These are phyloP conservation scores for Spathaspora arborariae DNA, from an alignment of 805 yeast genomes.

Conservation along the genomic window DNA sequence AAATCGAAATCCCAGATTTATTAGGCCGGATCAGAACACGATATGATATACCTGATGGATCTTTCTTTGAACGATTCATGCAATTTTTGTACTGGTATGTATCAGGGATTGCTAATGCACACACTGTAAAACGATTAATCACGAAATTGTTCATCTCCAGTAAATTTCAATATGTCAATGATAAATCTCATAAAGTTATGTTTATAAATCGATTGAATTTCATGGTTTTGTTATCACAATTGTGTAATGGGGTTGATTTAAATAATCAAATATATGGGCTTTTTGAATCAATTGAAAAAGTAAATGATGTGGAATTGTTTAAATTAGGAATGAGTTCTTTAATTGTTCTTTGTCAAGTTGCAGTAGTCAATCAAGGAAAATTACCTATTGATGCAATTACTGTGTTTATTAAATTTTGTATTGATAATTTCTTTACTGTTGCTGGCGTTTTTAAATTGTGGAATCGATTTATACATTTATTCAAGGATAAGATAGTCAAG, in stretches of 20 bases:
- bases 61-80: conserved; percentile 36
- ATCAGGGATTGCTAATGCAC: conserved; percentile 19
- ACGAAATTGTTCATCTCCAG: conserved; percentile 38
- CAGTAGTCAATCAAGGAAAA: conserved; percentile 8
- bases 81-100: conserved; percentile 30
- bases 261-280: conserved; percentile 24
- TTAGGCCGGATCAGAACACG: conserved; percentile 20
- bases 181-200: conserved; percentile 24
- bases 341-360: conserved; percentile 14
- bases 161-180: conserved; percentile 26
- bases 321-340: conserved; percentile 20
- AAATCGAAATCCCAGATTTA: conserved; percentile 19
- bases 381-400: conserved; percentile 18
- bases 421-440: conserved; percentile 9
- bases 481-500: neutral
- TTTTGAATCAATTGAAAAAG: conserved; percentile 18
- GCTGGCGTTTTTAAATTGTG: conserved; percentile 18
- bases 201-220: conserved; percentile 36
- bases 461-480: conserved; percentile 8
- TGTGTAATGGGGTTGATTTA: conserved; percentile 29
- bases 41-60: conserved; percentile 23
- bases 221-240: conserved; percentile 28
- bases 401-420: conserved; percentile 12
- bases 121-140: conserved; percentile 24
- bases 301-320: conserved; percentile 21